phyloP scores from a whole-genome alignment of 306 rosid species.

The Quercus parvula region DNA sequence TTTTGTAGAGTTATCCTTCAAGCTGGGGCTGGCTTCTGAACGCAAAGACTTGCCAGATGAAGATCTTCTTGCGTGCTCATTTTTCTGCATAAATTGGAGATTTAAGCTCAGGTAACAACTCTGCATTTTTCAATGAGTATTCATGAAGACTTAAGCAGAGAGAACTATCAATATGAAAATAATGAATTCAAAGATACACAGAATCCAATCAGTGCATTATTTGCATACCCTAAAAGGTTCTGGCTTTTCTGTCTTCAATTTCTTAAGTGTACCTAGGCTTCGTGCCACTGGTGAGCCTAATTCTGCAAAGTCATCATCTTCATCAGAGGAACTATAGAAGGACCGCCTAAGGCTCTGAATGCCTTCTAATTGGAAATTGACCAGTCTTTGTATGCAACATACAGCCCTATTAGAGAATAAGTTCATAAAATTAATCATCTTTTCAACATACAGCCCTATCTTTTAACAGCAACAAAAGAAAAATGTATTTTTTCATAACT shows the following conservation, averaged over 20 bases:
- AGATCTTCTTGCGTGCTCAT: not conserved
- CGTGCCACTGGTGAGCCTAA: conserved; percentile 8
- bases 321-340: conserved; percentile 1
- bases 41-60: not conserved
- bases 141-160: not conserved
- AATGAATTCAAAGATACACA: not conserved
- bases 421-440: not conserved
- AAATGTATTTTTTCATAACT: not conserved
- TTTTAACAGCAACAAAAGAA: not conserved
- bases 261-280: not conserved
- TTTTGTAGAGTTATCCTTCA: not conserved
- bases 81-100: conserved; percentile 15
- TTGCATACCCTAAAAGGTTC: conserved; percentile 19
- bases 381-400: not conserved
- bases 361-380: not conserved
- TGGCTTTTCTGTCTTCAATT: conserved; percentile 27
- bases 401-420: not conserved
- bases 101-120: not conserved
- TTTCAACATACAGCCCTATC: not conserved
- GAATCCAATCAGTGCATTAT: not conserved
- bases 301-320: conserved; percentile 13
- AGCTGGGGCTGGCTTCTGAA: not conserved
- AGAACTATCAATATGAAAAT: not conserved
- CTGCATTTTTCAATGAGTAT: not conserved
- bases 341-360: not conserved